Conservation (phyloP, 306 rosid genomes). For the Fragaria nilgerrensis region DNA sequence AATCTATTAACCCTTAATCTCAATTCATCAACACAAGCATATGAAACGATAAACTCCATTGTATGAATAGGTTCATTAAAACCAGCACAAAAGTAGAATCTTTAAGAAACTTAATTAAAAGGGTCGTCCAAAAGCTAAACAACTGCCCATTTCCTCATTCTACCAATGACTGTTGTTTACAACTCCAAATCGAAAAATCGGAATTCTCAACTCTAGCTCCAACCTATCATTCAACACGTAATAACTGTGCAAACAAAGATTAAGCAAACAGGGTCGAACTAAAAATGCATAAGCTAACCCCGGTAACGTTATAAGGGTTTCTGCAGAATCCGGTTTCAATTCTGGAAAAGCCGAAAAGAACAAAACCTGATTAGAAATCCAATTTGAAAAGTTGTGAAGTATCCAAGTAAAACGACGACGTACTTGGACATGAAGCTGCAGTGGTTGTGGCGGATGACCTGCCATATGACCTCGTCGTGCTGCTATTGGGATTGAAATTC, state of each 20-base stretch:
- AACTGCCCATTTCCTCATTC: background rate
- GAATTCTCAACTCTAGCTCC: background rate
- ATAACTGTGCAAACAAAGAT: background rate
- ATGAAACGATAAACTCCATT: background rate
- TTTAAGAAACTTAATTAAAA: background rate
- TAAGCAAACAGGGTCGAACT: background rate
- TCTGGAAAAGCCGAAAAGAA: constrained; percentile 30
- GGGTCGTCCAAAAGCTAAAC: background rate
- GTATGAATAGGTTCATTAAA: background rate
- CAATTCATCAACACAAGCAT: background rate
- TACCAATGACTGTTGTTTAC: background rate
- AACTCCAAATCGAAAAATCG: background rate
- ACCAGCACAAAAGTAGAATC: background rate
- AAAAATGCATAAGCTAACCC: constrained; percentile 48
- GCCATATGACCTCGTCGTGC: constrained; percentile 25
- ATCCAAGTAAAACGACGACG: background rate
- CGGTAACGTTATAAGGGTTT: constrained; percentile 85
- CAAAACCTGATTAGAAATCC: background rate
- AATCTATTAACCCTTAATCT: background rate
- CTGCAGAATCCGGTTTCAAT: constrained; percentile 76
- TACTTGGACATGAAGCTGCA: constrained; percentile 21
- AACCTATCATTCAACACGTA: background rate
- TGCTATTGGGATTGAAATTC: constrained; percentile 8
- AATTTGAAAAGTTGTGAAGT: background rate
- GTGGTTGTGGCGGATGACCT: constrained; percentile 12